These are phyloP conservation scores for Camelina hispida DNA, from an alignment of 345 rosid genomes.

Conservation along the genomic window DNA sequence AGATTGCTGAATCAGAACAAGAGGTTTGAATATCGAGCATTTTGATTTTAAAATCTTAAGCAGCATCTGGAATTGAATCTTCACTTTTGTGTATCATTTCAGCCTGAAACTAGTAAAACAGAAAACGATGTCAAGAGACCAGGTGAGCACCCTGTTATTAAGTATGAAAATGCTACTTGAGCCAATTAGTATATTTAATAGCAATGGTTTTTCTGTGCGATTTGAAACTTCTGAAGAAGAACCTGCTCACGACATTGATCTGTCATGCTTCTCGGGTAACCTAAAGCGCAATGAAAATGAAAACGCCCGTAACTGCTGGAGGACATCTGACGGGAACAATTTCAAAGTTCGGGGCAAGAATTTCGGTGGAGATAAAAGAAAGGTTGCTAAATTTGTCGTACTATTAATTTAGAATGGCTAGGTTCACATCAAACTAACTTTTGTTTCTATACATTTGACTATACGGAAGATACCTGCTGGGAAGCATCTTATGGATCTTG, in stretches of 20 bases:
- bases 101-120: slow-evolving; percentile 55
- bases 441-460: slow-evolving; percentile 15
- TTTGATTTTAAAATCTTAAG: slow-evolving; percentile 14
- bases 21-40: slow-evolving; percentile 57
- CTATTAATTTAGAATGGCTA: slow-evolving; percentile 8
- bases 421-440: slow-evolving; percentile 27
- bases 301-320: slow-evolving; percentile 92
- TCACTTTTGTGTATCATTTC: slow-evolving; percentile 35
- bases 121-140: slow-evolving; percentile 66
- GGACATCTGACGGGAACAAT: slow-evolving; percentile 82
- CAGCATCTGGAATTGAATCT: slow-evolving; percentile 20
- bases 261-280: slow-evolving; percentile 87
- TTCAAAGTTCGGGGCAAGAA: slow-evolving; percentile 92
- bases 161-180: slow-evolving; percentile 10
- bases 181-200: slow-evolving; percentile 20
- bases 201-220: slow-evolving; percentile 22
- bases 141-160: slow-evolving; percentile 49
- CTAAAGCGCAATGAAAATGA: slow-evolving; percentile 80
- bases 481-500: slow-evolving; percentile 95
- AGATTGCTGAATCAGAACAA: slow-evolving; percentile 86
- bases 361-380: slow-evolving; percentile 79
- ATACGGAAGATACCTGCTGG: slow-evolving; percentile 80
- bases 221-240: slow-evolving; percentile 75
- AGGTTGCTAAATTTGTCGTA: slow-evolving; percentile 52
- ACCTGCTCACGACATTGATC: slow-evolving; percentile 71